Percentiles rank a stretch among this genome's conserved stretches.
Conservation (phyloP, 371 early-diverging fungal genomes). For the Modicella reniformis region DNA sequence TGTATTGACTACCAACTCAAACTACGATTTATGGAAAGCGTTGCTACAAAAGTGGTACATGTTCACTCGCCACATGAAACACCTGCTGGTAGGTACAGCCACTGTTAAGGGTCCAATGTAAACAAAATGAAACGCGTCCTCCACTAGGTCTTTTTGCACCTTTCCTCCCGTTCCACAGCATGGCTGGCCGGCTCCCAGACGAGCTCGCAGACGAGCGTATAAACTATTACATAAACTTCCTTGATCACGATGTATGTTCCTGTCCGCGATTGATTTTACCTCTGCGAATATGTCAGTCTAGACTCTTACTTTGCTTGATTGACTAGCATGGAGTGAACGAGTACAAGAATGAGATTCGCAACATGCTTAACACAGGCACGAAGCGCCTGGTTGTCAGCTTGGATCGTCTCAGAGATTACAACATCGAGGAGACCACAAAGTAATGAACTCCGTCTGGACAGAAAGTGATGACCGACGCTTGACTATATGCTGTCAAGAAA, state of each 20-base stretch:
- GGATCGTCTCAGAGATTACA: constrained; percentile 86
- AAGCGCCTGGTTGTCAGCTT: constrained; percentile 87
- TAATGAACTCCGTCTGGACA: constrained; percentile 35
- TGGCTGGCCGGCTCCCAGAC: constrained; percentile 43
- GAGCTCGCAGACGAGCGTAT: constrained; percentile 49
- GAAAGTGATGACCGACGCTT: not conserved
- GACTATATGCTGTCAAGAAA: not conserved
- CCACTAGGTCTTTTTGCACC: constrained; percentile 1
- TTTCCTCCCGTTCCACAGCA: constrained; percentile 11
- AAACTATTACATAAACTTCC: constrained; percentile 50
- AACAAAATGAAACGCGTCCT: not conserved
- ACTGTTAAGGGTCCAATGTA: too few relatives aligned
- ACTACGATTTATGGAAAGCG: too few relatives aligned
- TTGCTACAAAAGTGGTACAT: too few relatives aligned
- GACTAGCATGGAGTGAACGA: constrained; percentile 56
- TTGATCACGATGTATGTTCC: constrained; percentile 54
- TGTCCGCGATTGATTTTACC: not conserved
- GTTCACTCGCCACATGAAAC: too few relatives aligned
- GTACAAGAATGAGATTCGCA: constrained; percentile 73
- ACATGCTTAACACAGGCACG: constrained; percentile 69
- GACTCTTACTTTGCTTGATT: not conserved
- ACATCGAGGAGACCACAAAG: constrained; percentile 74
- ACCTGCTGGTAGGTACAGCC: too few relatives aligned
- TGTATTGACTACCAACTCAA: too few relatives aligned
- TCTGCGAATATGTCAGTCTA: not conserved